Evolutionary conservation across 2,329 filamentous ascomycete genomes (phyloP).

Genomic region (Colletotrichum paranaense): DNA sequence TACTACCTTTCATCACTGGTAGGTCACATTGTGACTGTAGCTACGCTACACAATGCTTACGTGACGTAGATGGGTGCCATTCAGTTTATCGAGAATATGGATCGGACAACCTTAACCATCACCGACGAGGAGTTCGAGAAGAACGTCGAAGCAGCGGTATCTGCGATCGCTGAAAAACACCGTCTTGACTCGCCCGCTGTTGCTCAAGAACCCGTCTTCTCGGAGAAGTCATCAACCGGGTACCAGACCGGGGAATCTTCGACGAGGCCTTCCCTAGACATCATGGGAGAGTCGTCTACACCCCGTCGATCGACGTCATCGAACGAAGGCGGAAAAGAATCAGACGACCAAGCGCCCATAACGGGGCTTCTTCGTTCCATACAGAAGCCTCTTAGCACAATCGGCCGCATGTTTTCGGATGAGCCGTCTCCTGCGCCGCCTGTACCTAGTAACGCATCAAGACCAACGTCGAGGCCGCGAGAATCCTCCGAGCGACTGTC

Average conservation of each 20-base stretch:
- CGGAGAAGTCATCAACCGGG: constrained; percentile 54
- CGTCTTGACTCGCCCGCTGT: constrained; percentile 61
- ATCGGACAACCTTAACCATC: constrained; percentile 92
- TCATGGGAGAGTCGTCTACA: constrained; percentile 44
- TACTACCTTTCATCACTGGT: constrained; percentile 97
- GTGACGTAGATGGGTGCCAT: constrained; percentile 80
- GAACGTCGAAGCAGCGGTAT: constrained; percentile 96
- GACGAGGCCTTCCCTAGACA: constrained; percentile 33
- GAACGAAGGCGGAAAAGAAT: constrained; percentile 58
- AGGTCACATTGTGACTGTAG: constrained; percentile 41
- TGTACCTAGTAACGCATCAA: constrained; percentile 46
- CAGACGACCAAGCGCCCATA: constrained; percentile 84
- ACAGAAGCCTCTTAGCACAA: constrained; percentile 88
- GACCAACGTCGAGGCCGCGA: constrained; percentile 53
- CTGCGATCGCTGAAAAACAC: constrained; percentile 93
- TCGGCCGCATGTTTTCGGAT: constrained; percentile 93
- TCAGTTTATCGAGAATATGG: constrained; percentile 96
- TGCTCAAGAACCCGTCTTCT: constrained; percentile 52
- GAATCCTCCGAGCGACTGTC: constrained; percentile 47
- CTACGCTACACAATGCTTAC: constrained; percentile 3
- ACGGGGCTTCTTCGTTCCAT: constrained; percentile 89
- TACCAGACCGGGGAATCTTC: constrained; percentile 61
- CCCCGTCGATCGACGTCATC: constrained; percentile 67
- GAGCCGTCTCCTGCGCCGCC: constrained; percentile 53
- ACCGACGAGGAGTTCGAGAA: constrained; percentile 94